These are phyloP conservation scores for Penicillium malachiteum DNA, from an alignment of 495 filamentous ascomycete species.

Conservation along the genomic window DNA sequence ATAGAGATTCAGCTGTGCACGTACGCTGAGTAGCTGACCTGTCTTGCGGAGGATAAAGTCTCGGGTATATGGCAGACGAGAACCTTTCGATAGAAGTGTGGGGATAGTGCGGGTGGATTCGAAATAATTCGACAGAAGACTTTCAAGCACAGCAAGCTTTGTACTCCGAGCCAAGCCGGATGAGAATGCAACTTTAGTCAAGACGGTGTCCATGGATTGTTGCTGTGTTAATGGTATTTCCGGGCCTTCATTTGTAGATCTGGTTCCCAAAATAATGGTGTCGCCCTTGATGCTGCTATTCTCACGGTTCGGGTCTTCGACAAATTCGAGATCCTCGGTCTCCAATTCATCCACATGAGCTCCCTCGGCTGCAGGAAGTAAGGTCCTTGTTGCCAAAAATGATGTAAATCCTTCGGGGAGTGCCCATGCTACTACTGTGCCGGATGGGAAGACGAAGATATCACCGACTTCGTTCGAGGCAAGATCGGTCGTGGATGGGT, in stretches of 20 bases:
- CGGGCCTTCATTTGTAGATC: conserved; percentile 23
- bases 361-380: conserved; percentile 73
- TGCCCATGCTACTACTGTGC: conserved; percentile 91
- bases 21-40: conserved; percentile 84
- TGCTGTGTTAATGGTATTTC: conserved; percentile 17
- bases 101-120: conserved; percentile 80
- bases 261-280: conserved; percentile 86
- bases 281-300: conserved; percentile 82
- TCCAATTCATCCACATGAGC: conserved; percentile 69
- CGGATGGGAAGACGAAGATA: conserved; percentile 95
- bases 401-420: conserved; percentile 69
- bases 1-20: conserved; percentile 93
- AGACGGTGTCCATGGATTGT: conserved; percentile 66
- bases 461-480: conserved; percentile 70
- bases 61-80: conserved; percentile 66
- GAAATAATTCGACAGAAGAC: conserved; percentile 77
- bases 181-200: conserved; percentile 95
- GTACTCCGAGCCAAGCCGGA: conserved; percentile 92
- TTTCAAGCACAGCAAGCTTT: conserved; percentile 94
- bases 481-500: conserved; percentile 57
- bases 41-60: conserved; percentile 88
- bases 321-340: conserved; percentile 86
- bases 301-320: conserved; percentile 71
- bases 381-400: conserved; percentile 67
- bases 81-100: conserved; percentile 63